Conservation (phyloP, 73 alveolate species). For the Diophrys sp. region DNA sequence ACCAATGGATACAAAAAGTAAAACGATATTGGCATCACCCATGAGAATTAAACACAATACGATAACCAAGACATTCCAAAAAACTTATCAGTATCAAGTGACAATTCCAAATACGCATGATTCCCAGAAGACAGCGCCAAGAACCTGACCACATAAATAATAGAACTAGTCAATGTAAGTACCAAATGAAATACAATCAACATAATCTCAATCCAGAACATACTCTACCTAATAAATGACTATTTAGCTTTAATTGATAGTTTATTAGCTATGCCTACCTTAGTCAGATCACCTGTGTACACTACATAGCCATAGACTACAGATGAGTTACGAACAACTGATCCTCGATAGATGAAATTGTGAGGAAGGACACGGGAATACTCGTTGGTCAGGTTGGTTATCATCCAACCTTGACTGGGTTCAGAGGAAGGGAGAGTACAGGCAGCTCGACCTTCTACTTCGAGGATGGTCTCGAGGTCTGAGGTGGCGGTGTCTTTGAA, state of each 20-base stretch:
- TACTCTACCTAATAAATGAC: not conserved
- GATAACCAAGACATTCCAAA: not conserved
- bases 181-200: not conserved
- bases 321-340: not conserved
- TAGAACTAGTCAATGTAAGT: not conserved
- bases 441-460: not conserved
- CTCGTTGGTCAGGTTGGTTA: too few species aligned
- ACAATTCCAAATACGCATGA: not conserved
- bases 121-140: not conserved
- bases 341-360: too few species aligned
- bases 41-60: slow-evolving; percentile 44
- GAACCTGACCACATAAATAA: not conserved
- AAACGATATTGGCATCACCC: slow-evolving; percentile 68
- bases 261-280: too few species aligned
- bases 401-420: not conserved
- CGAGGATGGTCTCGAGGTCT: not conserved
- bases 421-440: not conserved
- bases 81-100: not conserved
- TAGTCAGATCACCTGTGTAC: not conserved
- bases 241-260: too few species aligned
- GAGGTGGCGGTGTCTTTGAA: not conserved
- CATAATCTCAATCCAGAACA: not conserved
- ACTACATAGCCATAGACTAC: not conserved
- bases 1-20: slow-evolving; percentile 68
- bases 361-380: too few species aligned